Percentiles rank a stretch among this genome's conserved stretches.
Conservation (phyloP, 345 rosid species). For the Eucalyptus dawsonii region DNA sequence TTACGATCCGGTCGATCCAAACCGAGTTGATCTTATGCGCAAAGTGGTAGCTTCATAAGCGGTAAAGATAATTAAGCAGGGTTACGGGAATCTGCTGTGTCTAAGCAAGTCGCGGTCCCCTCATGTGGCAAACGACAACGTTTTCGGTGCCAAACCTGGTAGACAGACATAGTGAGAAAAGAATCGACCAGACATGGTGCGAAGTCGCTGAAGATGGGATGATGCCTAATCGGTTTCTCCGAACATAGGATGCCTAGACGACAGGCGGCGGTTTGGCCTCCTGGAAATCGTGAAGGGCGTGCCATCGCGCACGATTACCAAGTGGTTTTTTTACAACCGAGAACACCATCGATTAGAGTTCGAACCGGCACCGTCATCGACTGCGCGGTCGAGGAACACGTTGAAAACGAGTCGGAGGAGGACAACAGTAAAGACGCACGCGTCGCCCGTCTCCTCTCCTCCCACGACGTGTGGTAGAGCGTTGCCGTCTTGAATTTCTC, state of each 20-base stretch:
- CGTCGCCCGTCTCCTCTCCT: background rate
- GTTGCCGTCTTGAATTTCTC: background rate
- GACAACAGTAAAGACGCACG: background rate
- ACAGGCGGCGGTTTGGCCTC: background rate
- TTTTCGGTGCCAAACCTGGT: background rate
- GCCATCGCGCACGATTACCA: background rate
- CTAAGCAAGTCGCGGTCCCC: background rate
- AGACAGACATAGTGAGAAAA: background rate
- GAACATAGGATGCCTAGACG: background rate
- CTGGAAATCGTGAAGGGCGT: background rate
- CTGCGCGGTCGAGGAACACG: background rate
- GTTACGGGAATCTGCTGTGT: background rate
- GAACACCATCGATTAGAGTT: background rate
- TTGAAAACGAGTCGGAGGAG: background rate
- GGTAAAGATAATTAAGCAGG: background rate
- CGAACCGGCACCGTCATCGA: background rate
- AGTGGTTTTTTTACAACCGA: background rate
- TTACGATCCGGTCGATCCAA: background rate
- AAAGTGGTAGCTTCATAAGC: background rate
- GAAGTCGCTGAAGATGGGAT: background rate
- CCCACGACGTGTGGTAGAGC: background rate
- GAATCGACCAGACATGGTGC: background rate
- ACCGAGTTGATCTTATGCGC: background rate
- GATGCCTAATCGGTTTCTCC: background rate
- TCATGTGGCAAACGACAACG: background rate